Evolutionary conservation across 768 basidiomycete species (phyloP), one percentile per base, ranked within the genome.

Genomic region (Brasilioporus rufonigricans): DNA sequence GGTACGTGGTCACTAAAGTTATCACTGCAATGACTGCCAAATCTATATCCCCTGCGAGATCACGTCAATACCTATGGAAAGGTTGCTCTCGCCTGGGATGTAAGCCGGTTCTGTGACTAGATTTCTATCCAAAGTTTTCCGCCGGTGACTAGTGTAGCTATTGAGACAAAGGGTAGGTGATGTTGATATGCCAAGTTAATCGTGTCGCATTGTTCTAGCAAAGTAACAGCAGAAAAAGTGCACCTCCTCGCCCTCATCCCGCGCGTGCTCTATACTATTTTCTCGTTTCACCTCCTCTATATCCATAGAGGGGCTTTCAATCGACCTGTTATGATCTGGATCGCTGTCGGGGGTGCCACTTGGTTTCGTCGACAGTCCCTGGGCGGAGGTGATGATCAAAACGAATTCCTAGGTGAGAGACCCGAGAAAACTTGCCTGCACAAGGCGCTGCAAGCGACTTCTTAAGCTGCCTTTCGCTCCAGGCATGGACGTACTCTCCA

Each of bases 181-280:
- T 40, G 32, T 32, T 23, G 24, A 40, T 43, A 21, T 43, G 43
- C 52, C 46, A 48, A 23, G 24, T 45, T 48, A 52, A 48, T 63
- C 53, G 47, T 40, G 55, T 29, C 54, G 58, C 26, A 32, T 58
- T 27, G 58, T 59, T 56, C 66, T 57, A 39, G 59, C 53, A n/a
- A 65, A 65, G 55, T 67, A 68, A 41, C 66, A 68, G 14, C 66
- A 67, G 23, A 67, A 47, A 43, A 67, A 59, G 33, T 65, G 50
- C 0, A 63, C 44, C 27, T 68, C 65, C 2, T 59, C 56, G 12
- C 38, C 54, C 14, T 67, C 61, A 5, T 67, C 60, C 26, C 44
- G 44, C 11, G n/a, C n/a, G 2, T 48, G 46, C 12, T 21, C 11
- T 3, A 6, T 40, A 8, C 36, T 38, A 23, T 56, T 40, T 21